A percentile compares a stretch with the other conserved stretches of the same genome.
Evolutionary conservation across 345 rosid genomes (phyloP).

Genomic region (Salix caprea): DNA sequence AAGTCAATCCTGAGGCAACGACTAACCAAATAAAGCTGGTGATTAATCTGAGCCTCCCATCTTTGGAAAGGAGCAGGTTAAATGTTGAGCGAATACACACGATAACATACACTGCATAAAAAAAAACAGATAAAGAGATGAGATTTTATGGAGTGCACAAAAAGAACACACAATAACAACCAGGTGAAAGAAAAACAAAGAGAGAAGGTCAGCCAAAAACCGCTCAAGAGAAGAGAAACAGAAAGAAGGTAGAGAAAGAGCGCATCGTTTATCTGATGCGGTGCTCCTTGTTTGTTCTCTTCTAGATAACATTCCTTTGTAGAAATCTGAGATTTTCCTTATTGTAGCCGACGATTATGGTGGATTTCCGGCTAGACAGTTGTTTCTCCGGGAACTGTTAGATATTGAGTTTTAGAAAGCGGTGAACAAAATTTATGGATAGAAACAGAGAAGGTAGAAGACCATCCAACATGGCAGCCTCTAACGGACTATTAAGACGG

Average conservation of each 20-base stretch:
- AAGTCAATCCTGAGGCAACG: conserved; percentile 13
- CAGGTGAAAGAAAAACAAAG: conserved; percentile 6
- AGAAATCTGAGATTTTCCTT: neutral
- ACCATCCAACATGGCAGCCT: conserved; percentile 30
- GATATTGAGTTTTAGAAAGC: neutral
- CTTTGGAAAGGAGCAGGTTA: neutral
- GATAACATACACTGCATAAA: conserved; percentile 2
- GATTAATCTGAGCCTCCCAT: conserved; percentile 39
- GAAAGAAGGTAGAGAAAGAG: neutral
- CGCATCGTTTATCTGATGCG: neutral
- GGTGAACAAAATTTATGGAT: conserved; percentile 32
- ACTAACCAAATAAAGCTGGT: neutral
- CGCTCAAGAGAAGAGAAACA: neutral
- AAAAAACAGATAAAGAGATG: conserved; percentile 11
- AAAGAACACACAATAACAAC: neutral
- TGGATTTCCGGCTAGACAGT: neutral
- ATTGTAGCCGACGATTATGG: conserved; percentile 11
- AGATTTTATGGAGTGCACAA: neutral
- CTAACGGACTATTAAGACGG: conserved; percentile 42
- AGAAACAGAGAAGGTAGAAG: conserved; percentile 43
- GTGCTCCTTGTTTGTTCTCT: neutral
- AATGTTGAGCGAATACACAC: conserved; percentile 3
- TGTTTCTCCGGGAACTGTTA: neutral
- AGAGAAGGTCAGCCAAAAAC: neutral
- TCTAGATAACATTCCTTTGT: neutral